phyloP scores from a whole-genome alignment of 2,329 filamentous ascomycete species.

The Claviceps paspali region DNA sequence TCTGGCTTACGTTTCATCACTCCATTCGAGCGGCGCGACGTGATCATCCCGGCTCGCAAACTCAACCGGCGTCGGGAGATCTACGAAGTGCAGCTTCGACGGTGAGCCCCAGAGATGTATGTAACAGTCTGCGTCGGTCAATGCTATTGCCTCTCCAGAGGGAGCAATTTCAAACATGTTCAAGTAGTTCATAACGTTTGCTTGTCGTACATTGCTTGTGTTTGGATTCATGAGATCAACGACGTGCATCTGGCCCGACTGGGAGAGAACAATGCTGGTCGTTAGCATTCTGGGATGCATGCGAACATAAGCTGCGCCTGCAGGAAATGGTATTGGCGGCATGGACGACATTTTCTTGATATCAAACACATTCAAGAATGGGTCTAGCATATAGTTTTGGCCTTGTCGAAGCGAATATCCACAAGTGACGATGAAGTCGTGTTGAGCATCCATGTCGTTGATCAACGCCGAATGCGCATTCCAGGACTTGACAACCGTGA shows the following conservation, averaged over 20 bases:
- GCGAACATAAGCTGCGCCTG: slow-evolving; percentile 82
- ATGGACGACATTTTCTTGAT: slow-evolving; percentile 79
- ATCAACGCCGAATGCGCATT: slow-evolving; percentile 78
- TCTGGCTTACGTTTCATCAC: slow-evolving; percentile 46
- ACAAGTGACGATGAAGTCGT: slow-evolving; percentile 90
- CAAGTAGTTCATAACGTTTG: slow-evolving; percentile 60
- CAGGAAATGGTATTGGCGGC: slow-evolving; percentile 81
- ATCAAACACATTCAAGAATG: slow-evolving; percentile 89
- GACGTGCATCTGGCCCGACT: slow-evolving; percentile 85
- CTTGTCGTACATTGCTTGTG: slow-evolving; percentile 70
- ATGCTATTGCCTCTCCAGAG: slow-evolving; percentile 70
- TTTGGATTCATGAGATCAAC: slow-evolving; percentile 92
- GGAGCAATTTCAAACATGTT: slow-evolving; percentile 74
- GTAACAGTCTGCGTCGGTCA: slow-evolving; percentile 63
- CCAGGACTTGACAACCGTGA: slow-evolving; percentile 73
- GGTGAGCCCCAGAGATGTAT: slow-evolving; percentile 84
- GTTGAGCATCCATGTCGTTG: slow-evolving; percentile 93
- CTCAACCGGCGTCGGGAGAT: slow-evolving; percentile 62
- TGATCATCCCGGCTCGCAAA: slow-evolving; percentile 53
- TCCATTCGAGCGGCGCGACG: slow-evolving; percentile 49
- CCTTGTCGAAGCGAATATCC: slow-evolving; percentile 73
- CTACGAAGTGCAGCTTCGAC: slow-evolving; percentile 72
- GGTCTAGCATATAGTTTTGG: slow-evolving; percentile 66
- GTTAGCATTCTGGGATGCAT: slow-evolving; percentile 95
- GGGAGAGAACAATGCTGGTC: slow-evolving; percentile 84